Conservation (phyloP, 805 yeast genomes). For the Kazachstania psychrophila region DNA sequence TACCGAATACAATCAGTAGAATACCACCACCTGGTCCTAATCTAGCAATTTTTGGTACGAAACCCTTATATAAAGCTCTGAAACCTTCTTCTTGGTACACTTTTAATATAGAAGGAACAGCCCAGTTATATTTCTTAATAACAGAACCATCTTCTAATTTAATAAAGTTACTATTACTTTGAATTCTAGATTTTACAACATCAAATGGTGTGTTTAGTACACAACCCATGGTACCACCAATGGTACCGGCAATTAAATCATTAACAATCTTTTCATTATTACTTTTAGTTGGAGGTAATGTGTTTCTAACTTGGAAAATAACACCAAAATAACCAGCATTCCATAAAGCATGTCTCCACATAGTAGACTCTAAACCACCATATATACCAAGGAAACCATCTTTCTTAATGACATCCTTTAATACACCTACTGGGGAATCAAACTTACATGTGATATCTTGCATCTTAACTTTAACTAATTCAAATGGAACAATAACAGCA, state of each 20-base stretch:
- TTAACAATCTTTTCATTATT: conserved; percentile 69
- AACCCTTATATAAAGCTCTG: conserved; percentile 86
- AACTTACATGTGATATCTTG: conserved; percentile 88
- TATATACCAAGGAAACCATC: conserved; percentile 82
- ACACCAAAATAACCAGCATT: conserved; percentile 97
- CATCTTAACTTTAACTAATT: conserved; percentile 85
- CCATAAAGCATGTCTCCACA: conserved; percentile 97
- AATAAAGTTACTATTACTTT: conserved; percentile 33
- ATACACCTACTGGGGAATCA: conserved; percentile 58
- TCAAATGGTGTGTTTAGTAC: conserved; percentile 92
- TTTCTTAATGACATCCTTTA: conserved; percentile 54
- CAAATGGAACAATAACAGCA: conserved; percentile 96
- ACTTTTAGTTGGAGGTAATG: conserved; percentile 70
- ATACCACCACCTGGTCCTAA: conserved; percentile 99
- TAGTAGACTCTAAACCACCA: conserved; percentile 91
- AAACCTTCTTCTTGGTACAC: conserved; percentile 86
- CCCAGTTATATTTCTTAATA: conserved; percentile 84
- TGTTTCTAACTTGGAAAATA: conserved; percentile 72
- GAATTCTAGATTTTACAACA: conserved; percentile 94
- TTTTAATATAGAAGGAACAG: conserved; percentile 64
- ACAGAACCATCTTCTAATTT: conserved; percentile 50
- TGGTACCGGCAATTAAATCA: conserved; percentile 84
- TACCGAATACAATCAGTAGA: conserved; percentile 88
- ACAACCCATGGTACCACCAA: conserved; percentile 98
- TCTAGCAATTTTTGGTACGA: conserved; percentile 92